Conservation (phyloP, 2,329 filamentous ascomycete genomes). For the Helminthosporium solani region DNA sequence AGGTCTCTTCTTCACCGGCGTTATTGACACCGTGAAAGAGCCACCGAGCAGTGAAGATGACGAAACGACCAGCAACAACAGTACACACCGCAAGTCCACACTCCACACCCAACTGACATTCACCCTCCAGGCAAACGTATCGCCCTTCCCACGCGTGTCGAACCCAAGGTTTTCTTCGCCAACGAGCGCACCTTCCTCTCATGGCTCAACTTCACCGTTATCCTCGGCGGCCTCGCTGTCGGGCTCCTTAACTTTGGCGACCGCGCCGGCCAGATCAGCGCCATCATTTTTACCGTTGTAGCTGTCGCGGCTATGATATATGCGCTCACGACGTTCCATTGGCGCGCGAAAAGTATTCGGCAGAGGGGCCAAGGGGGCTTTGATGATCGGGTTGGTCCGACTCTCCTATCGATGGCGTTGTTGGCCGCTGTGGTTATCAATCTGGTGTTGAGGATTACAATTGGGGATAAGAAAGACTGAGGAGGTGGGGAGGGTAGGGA, state of each 20-base stretch:
- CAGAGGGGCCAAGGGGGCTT: slow-evolving; percentile 91
- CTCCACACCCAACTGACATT: slow-evolving; percentile 1
- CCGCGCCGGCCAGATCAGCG: slow-evolving; percentile 87
- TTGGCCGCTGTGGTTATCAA: slow-evolving; percentile 91
- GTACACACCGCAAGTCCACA: too few species aligned
- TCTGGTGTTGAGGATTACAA: slow-evolving; percentile 67
- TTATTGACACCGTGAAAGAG: too few species aligned
- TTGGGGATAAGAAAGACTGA: slow-evolving; percentile 21
- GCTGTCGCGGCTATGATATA: slow-evolving; percentile 96
- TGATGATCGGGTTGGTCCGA: slow-evolving; percentile 93
- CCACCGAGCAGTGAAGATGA: too few species aligned
- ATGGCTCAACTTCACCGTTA: slow-evolving; percentile 99
- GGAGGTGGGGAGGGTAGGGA: neutral
- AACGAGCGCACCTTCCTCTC: slow-evolving; percentile 99
- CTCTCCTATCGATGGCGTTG: slow-evolving; percentile 81
- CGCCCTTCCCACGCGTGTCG: slow-evolving; percentile 93
- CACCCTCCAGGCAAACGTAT: slow-evolving; percentile 81
- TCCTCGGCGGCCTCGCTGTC: slow-evolving; percentile 92
- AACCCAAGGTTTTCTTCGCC: slow-evolving; percentile 99
- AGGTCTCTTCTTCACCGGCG: slow-evolving; percentile 4
- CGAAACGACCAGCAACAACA: too few species aligned
- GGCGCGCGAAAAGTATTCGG: slow-evolving; percentile 90
- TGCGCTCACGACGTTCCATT: slow-evolving; percentile 92
- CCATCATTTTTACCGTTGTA: slow-evolving; percentile 89
- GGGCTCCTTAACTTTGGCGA: slow-evolving; percentile 99